A percentile compares a stretch with the other conserved stretches of the same genome.
Evolutionary conservation across 129 eudicot genomes (phyloP).

Genomic region (Kitagawia praeruptora): DNA sequence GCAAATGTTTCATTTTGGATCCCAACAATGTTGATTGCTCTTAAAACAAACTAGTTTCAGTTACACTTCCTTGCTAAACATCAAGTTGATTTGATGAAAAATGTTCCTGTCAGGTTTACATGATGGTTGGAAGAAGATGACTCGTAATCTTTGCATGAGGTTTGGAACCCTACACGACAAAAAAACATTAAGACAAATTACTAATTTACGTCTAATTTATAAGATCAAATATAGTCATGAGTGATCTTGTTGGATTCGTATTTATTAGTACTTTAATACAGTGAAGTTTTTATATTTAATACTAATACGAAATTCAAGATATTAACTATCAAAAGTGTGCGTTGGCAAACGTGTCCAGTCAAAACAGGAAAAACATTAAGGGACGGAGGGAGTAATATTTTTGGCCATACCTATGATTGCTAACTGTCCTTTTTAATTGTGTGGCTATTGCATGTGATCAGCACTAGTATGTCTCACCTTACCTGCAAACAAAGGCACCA

Average conservation of each 20-base stretch:
- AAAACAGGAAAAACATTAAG: no score
- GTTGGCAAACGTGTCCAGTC: no score
- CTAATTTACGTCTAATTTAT: no score
- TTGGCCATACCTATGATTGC: neutral
- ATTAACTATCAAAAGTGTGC: no score
- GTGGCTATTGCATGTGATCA: neutral
- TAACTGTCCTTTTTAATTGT: neutral
- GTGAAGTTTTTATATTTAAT: no score
- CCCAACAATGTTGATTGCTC: neutral
- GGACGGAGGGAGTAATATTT: no score
- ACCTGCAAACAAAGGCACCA: constrained; percentile 5
- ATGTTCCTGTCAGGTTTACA: neutral
- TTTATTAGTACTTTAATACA: no score
- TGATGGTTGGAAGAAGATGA: neutral
- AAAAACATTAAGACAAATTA: no score
- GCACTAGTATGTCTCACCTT: neutral
- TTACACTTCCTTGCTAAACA: neutral
- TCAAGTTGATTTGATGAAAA: neutral
- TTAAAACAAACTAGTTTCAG: neutral
- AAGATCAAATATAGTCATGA: no score
- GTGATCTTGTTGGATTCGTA: no score
- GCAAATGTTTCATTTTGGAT: neutral
- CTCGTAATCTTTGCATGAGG: neutral
- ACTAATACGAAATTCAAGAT: no score
- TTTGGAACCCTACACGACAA: constrained; percentile 5